A percentile compares a stretch with the other conserved stretches of the same genome.
These are phyloP conservation scores for Pseudoturritis turrita DNA, from an alignment of 345 rosid species.

Conservation along the genomic window DNA sequence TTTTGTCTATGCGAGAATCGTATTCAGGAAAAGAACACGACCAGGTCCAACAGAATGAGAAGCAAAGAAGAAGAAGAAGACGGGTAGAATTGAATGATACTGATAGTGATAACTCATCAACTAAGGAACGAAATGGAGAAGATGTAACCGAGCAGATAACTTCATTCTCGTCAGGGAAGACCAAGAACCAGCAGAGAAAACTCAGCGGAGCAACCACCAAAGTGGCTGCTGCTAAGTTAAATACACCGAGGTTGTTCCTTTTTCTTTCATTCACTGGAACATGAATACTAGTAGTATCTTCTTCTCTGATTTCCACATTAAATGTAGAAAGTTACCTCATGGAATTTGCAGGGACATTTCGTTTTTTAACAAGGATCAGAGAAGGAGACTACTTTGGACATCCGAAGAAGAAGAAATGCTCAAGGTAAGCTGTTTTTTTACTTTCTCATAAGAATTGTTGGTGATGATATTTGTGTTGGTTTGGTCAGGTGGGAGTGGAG, in stretches of 20 bases:
- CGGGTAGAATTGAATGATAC: not conserved
- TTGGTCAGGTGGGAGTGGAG: slow-evolving; percentile 50
- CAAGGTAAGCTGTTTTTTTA: slow-evolving; percentile 5
- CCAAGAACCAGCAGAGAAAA: not conserved
- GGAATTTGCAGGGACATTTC: slow-evolving; percentile 6
- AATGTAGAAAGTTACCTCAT: not conserved
- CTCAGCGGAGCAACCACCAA: not conserved
- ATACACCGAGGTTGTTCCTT: not conserved
- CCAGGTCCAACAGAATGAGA: not conserved
- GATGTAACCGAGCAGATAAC: not conserved
- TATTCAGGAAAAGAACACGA: slow-evolving; percentile 19
- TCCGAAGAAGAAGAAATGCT: slow-evolving; percentile 24
- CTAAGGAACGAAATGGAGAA: slow-evolving; percentile 10
- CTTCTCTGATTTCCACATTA: not conserved
- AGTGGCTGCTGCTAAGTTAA: not conserved
- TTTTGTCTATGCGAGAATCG: slow-evolving; percentile 21
- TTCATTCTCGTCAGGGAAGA: not conserved
- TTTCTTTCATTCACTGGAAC: not conserved
- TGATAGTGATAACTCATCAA: not conserved
- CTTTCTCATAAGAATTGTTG: not conserved
- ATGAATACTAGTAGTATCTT: not conserved
- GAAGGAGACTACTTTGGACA: slow-evolving; percentile 20
- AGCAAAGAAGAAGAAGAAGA: not conserved
- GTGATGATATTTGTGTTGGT: not conserved
- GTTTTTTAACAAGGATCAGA: not conserved